A percentile compares a stretch with the other conserved stretches of the same genome.
Evolutionary conservation across 73 alveolate species (phyloP).

Genomic region (Tetrahymena malaccensis): DNA sequence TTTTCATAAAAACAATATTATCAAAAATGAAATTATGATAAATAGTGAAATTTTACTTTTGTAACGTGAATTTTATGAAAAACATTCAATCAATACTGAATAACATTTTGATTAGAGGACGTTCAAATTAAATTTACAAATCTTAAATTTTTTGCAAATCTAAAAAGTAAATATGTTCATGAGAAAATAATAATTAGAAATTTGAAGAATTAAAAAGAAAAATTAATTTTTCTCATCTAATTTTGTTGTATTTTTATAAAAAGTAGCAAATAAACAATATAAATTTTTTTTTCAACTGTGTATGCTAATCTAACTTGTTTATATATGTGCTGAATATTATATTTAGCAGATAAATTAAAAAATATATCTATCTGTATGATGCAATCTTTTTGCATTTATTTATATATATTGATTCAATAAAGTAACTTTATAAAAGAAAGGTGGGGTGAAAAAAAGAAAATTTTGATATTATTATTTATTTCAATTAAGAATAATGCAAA

Average conservation of each 20-base stretch:
- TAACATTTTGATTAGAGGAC: no score
- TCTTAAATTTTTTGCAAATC: no score
- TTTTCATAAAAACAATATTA: background rate
- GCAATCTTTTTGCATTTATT: background rate
- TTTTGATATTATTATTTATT: background rate
- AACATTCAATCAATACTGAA: background rate
- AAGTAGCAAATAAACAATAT: no score
- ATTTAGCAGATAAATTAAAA: background rate
- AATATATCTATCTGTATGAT: background rate
- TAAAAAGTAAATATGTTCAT: no score
- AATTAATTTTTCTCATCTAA: no score
- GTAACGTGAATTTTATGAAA: no score
- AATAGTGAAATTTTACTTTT: background rate
- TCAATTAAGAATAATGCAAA: no score
- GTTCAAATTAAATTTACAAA: no score
- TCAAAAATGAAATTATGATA: background rate
- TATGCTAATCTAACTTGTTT: background rate
- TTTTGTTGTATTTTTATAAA: no score
- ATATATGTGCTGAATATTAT: background rate
- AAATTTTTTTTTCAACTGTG: no score
- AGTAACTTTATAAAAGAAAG: background rate
- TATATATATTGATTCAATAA: background rate
- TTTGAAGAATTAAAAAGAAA: no score
- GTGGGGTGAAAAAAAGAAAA: background rate
- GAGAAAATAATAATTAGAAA: no score